These are phyloP conservation scores for Sclerotinia subarctica DNA, from an alignment of 2,329 filamentous ascomycete genomes.

Conservation along the genomic window DNA sequence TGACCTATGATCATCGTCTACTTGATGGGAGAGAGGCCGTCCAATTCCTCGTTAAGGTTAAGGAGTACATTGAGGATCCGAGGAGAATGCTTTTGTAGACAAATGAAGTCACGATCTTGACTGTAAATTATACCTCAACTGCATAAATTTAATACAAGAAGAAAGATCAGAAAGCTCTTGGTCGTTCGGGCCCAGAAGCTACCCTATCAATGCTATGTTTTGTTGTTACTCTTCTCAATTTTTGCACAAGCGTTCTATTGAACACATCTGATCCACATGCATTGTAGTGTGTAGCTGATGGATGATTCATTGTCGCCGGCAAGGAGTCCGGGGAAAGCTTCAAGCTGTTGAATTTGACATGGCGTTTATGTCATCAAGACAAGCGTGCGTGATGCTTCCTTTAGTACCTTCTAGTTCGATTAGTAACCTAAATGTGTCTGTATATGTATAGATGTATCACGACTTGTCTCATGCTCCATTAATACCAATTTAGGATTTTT, in stretches of 20 bases:
- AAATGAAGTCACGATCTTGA: background rate
- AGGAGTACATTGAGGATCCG: conserved; percentile 96
- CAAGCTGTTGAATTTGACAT: background rate
- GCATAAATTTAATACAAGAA: conserved; percentile 18
- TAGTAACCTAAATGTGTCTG: too few relatives aligned
- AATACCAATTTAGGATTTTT: background rate
- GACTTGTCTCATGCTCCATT: too few relatives aligned
- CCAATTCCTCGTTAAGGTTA: conserved; percentile 93
- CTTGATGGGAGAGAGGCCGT: conserved; percentile 94
- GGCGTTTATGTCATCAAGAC: background rate
- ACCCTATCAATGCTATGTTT: background rate
- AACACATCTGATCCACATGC: background rate
- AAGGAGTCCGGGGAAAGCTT: background rate
- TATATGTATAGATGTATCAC: too few relatives aligned
- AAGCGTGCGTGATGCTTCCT: background rate
- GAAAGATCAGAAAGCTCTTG: background rate
- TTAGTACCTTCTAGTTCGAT: too few relatives aligned
- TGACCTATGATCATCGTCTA: conserved; percentile 96
- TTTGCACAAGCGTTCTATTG: background rate
- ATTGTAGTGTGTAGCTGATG: background rate
- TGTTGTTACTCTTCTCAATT: background rate
- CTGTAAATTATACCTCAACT: conserved; percentile 17
- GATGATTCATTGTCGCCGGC: background rate
- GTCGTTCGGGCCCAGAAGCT: background rate
- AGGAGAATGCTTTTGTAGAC: conserved; percentile 74